Percentiles rank a stretch among this genome's conserved stretches.
Evolutionary conservation across 345 rosid species (phyloP).

Genomic region (Arabis hirsuta): DNA sequence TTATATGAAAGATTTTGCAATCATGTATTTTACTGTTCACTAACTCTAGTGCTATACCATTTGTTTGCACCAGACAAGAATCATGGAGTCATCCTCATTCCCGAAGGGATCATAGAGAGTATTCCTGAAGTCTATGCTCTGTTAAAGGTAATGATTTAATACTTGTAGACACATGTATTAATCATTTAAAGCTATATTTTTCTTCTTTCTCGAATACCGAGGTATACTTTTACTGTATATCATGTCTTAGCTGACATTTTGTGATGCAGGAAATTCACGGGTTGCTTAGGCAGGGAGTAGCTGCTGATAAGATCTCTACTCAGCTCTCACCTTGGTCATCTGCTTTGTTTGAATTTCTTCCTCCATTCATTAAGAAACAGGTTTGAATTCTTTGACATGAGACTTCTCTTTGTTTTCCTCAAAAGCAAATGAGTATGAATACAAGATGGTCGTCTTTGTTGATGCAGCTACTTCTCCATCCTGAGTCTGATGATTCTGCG

Average conservation of each 20-base stretch:
- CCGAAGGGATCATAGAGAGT: conserved; percentile 97
- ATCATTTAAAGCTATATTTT: conserved; percentile 4
- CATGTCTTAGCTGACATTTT: conserved; percentile 32
- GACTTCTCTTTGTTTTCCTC: conserved; percentile 14
- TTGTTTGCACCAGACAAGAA: conserved; percentile 66
- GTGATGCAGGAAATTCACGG: conserved; percentile 79
- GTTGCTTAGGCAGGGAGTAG: conserved; percentile 69
- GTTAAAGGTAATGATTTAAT: conserved; percentile 63
- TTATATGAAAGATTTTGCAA: conserved; percentile 15
- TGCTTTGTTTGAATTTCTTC: conserved; percentile 87
- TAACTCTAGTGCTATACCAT: conserved; percentile 33
- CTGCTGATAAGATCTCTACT: conserved; percentile 71
- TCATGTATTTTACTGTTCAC: conserved; percentile 18
- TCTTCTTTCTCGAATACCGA: background rate
- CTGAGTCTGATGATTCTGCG: conserved; percentile 99
- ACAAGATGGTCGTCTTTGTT: conserved; percentile 45
- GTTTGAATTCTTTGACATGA: conserved; percentile 47
- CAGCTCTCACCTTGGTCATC: conserved; percentile 99
- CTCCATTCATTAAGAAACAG: conserved; percentile 90
- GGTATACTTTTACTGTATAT: background rate
- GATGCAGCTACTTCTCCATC: conserved; percentile 81
- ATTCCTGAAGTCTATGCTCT: conserved; percentile 97
- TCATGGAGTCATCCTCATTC: conserved; percentile 94
- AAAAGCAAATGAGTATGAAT: conserved; percentile 5
- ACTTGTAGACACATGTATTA: conserved; percentile 17